Conservation (phyloP, 2,329 filamentous ascomycete genomes). For the Trichoderma polysporum region DNA sequence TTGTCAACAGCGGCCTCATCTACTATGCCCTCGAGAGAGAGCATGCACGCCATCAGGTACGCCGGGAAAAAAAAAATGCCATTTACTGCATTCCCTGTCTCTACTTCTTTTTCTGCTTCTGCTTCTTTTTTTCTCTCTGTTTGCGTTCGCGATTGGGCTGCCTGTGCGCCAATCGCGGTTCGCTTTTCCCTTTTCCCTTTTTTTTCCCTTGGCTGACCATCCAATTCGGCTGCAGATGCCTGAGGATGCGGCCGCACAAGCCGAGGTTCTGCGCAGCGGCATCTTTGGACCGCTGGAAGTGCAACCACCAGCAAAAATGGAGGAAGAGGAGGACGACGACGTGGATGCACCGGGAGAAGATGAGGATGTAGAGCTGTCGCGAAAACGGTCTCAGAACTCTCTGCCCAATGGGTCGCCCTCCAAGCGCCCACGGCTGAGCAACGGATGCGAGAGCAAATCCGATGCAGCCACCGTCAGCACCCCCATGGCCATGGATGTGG, state of each 20-base stretch:
- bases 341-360: slow-evolving; percentile 38
- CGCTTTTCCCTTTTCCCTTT: background rate
- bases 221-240: slow-evolving; percentile 45
- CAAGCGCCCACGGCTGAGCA: slow-evolving; percentile 61
- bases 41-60: slow-evolving; percentile 51
- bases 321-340: slow-evolving; percentile 38
- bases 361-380: slow-evolving; percentile 44
- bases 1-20: slow-evolving; percentile 63
- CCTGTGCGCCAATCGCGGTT: slow-evolving; percentile 18
- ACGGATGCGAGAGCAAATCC: slow-evolving; percentile 58
- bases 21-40: slow-evolving; percentile 61
- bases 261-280: slow-evolving; percentile 49
- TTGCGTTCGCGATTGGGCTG: slow-evolving; percentile 11
- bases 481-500: slow-evolving; percentile 23
- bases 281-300: slow-evolving; percentile 57
- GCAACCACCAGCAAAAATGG: slow-evolving; percentile 44
- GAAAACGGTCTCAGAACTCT: slow-evolving; percentile 51
- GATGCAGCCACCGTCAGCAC: slow-evolving; percentile 44
- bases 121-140: slow-evolving; percentile 18
- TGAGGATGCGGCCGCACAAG: slow-evolving; percentile 47
- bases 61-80: slow-evolving; percentile 18
- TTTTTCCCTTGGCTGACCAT: slow-evolving; percentile 6
- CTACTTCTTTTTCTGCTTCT: background rate
- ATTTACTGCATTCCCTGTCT: background rate
- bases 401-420: slow-evolving; percentile 55